A percentile compares a stretch with the other conserved stretches of the same genome.
Conservation (phyloP, 2,329 filamentous ascomycete genomes). For the Alternaria ethzedia region DNA sequence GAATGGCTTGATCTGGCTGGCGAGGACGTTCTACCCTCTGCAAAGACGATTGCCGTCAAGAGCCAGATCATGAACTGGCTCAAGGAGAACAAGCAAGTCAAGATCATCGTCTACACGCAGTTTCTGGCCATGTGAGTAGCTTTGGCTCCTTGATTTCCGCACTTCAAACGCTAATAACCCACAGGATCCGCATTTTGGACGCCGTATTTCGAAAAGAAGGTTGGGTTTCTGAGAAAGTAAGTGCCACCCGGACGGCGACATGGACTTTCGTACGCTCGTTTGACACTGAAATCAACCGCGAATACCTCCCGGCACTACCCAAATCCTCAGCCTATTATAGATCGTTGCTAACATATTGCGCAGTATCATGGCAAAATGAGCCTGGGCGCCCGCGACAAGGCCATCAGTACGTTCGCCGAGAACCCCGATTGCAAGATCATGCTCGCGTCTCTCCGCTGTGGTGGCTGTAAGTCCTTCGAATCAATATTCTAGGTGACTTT, state of each 20-base stretch:
- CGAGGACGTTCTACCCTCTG: conserved; percentile 49
- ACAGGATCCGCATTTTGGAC: conserved; percentile 51
- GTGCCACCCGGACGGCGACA: conserved; percentile 3
- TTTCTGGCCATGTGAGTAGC: conserved; percentile 56
- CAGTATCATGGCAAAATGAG: conserved; percentile 59
- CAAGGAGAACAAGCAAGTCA: conserved; percentile 54
- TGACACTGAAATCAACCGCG: background rate
- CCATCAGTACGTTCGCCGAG: conserved; percentile 56
- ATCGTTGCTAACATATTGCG: conserved; percentile 7
- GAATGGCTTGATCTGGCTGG: conserved; percentile 50
- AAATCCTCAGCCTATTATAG: background rate
- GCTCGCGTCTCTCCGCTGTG: conserved; percentile 63
- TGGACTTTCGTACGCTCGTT: background rate
- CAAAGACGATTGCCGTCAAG: conserved; percentile 56
- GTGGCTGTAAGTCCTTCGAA: conserved; percentile 50
- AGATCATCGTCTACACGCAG: conserved; percentile 67
- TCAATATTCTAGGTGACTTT: no score
- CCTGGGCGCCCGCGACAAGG: conserved; percentile 52
- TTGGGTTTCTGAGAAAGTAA: conserved; percentile 54
- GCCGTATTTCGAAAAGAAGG: conserved; percentile 41
- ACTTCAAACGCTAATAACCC: conserved; percentile 6
- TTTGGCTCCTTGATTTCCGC: no score
- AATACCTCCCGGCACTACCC: background rate
- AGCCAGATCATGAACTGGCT: conserved; percentile 55
- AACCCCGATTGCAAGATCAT: conserved; percentile 54